phyloP scores from a whole-genome alignment of 768 basidiomycete species.

The Amanita inopinata region DNA sequence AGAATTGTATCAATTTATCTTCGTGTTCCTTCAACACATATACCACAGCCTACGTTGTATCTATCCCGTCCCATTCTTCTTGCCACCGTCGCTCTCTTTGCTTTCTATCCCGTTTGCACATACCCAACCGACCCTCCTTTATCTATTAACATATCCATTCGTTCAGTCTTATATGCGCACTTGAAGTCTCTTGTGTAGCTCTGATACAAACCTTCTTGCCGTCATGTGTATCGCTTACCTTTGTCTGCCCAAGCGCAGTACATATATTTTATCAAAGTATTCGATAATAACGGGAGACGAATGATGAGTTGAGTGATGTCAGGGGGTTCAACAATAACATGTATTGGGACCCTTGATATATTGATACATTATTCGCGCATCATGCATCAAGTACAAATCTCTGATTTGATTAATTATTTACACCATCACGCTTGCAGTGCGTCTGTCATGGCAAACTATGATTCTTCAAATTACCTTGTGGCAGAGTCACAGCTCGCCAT shows the following conservation, averaged over 20 bases:
- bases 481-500: slow-evolving; percentile 62
- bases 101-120: too few relatives aligned
- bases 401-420: too few relatives aligned
- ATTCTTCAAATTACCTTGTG: slow-evolving; percentile 51
- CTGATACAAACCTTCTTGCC: slow-evolving; percentile 3
- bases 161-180: neutral
- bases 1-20: slow-evolving; percentile 5
- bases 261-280: neutral
- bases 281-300: neutral
- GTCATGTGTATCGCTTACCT: slow-evolving; percentile 2
- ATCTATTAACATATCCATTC: neutral
- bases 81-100: neutral
- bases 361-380: neutral
- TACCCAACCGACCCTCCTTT: neutral
- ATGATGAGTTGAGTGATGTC: neutral
- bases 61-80: slow-evolving; percentile 1
- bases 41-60: slow-evolving; percentile 3
- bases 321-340: neutral
- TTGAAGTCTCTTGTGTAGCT: slow-evolving; percentile 10
- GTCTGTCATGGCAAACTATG: slow-evolving; percentile 16
- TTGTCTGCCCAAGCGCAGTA: neutral
- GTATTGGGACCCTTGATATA: neutral
- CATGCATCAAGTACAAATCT: too few relatives aligned
- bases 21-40: neutral
- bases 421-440: too few relatives aligned